These are phyloP conservation scores for Lunasporangiospora selenospora DNA, from an alignment of 192 early-diverging fungal species.

Conservation along the genomic window DNA sequence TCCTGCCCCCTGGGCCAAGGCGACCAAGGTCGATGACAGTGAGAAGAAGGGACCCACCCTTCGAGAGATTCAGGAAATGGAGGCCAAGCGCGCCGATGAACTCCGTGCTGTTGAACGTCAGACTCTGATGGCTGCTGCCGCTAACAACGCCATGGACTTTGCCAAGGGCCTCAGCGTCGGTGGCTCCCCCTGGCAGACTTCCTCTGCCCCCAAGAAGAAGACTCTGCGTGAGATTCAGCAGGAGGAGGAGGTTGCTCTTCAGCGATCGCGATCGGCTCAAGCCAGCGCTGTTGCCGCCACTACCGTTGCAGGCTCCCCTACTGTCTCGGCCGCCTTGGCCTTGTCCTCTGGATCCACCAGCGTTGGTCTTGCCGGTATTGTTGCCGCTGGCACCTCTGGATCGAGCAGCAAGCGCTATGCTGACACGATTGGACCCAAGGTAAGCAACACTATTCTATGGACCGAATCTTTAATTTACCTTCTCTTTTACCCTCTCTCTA, in stretches of 20 bases:
- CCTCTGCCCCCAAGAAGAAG: conserved; percentile 50
- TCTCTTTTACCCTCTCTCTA: too few relatives aligned
- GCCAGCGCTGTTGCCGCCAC: conserved; percentile 17
- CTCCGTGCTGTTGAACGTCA: conserved; percentile 44
- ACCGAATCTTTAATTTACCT: too few relatives aligned
- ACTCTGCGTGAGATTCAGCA: conserved; percentile 58
- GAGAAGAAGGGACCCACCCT: conserved; percentile 54
- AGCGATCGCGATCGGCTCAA: conserved; percentile 48
- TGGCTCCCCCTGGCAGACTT: conserved; percentile 39
- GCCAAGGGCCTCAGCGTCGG: conserved; percentile 22
- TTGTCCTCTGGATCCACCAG: conserved; percentile 7
- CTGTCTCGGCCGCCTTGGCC: conserved; percentile 5
- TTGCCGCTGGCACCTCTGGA: conserved; percentile 17
- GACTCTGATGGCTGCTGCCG: conserved; percentile 24
- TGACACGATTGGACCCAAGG: conserved; percentile 49
- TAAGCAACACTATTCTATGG: too few relatives aligned
- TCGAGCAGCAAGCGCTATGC: conserved; percentile 50
- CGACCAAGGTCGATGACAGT: conserved; percentile 23
- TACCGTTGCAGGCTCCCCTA: not conserved
- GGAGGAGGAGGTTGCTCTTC: conserved; percentile 56
- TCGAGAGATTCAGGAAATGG: conserved; percentile 70
- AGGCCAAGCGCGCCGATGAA: conserved; percentile 55
- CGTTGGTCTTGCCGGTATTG: conserved; percentile 2
- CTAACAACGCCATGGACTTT: conserved; percentile 14
- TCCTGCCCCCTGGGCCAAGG: conserved; percentile 49